A percentile compares a stretch with the other conserved stretches of the same genome.
phyloP scores from a whole-genome alignment of 2,329 filamentous ascomycete species.

The Sordariomycetes sp. region DNA sequence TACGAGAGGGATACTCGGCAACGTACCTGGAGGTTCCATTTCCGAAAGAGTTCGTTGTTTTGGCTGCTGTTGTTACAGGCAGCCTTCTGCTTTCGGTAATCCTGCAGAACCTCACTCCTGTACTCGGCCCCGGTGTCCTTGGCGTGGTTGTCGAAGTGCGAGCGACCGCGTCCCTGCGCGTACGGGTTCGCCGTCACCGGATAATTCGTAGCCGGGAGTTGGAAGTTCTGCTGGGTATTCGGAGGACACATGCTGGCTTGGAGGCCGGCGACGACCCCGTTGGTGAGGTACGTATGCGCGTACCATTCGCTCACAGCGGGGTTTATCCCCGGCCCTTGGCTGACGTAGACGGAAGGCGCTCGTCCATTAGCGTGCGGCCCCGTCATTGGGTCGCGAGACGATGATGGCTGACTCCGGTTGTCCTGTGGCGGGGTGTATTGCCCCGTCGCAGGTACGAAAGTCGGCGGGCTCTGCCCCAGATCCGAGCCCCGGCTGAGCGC shows the following conservation, averaged over 20 bases:
- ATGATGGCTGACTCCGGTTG: slow-evolving; percentile 24
- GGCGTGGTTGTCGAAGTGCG: slow-evolving; percentile 33
- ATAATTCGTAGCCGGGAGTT: slow-evolving; percentile 18
- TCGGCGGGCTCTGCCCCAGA: background rate
- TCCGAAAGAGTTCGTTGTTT: slow-evolving; percentile 31
- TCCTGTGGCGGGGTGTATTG: slow-evolving; percentile 20
- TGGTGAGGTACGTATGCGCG: slow-evolving; percentile 16
- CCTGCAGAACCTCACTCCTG: slow-evolving; percentile 59
- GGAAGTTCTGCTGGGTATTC: too few relatives aligned
- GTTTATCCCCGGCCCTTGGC: background rate
- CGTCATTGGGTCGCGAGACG: slow-evolving; percentile 21
- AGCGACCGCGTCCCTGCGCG: slow-evolving; percentile 14
- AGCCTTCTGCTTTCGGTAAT: slow-evolving; percentile 68
- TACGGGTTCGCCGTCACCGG: slow-evolving; percentile 20
- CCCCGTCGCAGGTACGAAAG: slow-evolving; percentile 14
- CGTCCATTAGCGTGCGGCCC: slow-evolving; percentile 26
- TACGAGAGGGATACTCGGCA: background rate
- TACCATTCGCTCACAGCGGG: slow-evolving; percentile 20
- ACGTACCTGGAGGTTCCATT: slow-evolving; percentile 66
- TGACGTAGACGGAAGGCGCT: slow-evolving; percentile 17
- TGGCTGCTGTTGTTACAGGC: slow-evolving; percentile 16
- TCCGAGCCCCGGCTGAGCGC: background rate
- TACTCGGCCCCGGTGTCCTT: slow-evolving; percentile 49
- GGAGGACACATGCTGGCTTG: slow-evolving; percentile 10
- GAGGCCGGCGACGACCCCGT: slow-evolving; percentile 21